Conservation (phyloP, 2,329 filamentous ascomycete species). For the Elsinoe arachidis region DNA sequence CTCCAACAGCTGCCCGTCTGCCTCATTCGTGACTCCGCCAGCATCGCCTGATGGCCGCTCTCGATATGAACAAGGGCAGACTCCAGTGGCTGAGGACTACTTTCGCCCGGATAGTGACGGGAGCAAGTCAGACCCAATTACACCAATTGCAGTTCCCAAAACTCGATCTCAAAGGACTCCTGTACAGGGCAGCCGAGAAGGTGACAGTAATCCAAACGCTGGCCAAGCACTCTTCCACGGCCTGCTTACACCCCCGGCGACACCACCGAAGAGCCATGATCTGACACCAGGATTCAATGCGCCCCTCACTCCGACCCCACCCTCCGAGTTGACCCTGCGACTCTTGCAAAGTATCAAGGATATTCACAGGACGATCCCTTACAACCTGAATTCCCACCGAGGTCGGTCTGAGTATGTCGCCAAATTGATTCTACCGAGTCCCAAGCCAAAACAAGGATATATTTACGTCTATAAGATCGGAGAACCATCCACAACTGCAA, state of each 20-base stretch:
- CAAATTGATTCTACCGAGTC: constrained; percentile 62
- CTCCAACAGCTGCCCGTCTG: too few relatives aligned
- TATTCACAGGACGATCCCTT: constrained; percentile 47
- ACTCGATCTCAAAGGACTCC: background rate
- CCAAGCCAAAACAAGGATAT: constrained; percentile 64
- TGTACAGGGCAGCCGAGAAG: background rate
- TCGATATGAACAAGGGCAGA: too few relatives aligned
- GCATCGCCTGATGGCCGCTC: too few relatives aligned
- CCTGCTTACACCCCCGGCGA: background rate
- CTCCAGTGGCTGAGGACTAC: too few relatives aligned
- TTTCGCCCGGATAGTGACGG: too few relatives aligned
- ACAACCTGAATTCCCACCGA: constrained; percentile 58
- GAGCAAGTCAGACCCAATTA: too few relatives aligned
- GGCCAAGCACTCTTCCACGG: background rate
- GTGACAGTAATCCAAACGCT: background rate
- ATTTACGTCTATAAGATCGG: constrained; percentile 74
- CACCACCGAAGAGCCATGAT: background rate
- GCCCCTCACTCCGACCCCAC: too few relatives aligned
- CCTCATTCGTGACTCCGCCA: too few relatives aligned
- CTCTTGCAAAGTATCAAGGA: background rate
- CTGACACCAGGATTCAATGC: too few relatives aligned
- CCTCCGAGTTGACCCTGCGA: background rate
- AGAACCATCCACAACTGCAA: background rate
- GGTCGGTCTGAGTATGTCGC: constrained; percentile 57
- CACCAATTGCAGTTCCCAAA: background rate